These are phyloP conservation scores for Endocalyx cinctus DNA, from an alignment of 2,329 filamentous ascomycete species.

Conservation along the genomic window DNA sequence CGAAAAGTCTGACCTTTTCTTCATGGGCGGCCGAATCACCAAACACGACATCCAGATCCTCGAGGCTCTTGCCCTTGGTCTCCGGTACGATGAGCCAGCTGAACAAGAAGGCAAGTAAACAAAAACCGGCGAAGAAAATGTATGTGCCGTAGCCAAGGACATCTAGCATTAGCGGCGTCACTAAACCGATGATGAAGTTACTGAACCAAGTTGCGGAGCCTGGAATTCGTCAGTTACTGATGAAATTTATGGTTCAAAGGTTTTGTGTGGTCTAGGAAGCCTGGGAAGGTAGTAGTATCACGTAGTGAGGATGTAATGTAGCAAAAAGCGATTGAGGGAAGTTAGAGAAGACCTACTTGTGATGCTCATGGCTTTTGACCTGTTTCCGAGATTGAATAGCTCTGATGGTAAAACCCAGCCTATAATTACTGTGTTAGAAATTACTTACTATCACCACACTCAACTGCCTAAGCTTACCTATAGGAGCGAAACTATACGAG, in stretches of 20 bases:
- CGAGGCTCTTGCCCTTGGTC: conserved; percentile 49
- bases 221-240: too few relatives aligned
- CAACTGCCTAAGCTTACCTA: too few relatives aligned
- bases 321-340: too few relatives aligned
- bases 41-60: conserved; percentile 51
- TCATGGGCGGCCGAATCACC: conserved; percentile 32
- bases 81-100: conserved; percentile 54
- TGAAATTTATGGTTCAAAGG: too few relatives aligned
- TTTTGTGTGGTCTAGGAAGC: too few relatives aligned
- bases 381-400: conserved; percentile 53
- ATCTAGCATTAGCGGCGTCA: conserved; percentile 52
- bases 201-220: too few relatives aligned
- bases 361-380: conserved; percentile 57
- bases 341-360: too few relatives aligned
- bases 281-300: too few relatives aligned
- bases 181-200: conserved; percentile 33
- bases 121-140: conserved; percentile 56
- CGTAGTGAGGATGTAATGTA: too few relatives aligned
- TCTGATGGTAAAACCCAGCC: conserved; percentile 54
- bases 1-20: conserved; percentile 20
- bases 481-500: conserved; percentile 34
- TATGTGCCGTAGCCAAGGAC: conserved; percentile 49
- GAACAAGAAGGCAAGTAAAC: conserved; percentile 42
- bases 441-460: too few relatives aligned
- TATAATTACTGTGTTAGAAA: too few relatives aligned